A percentile compares a stretch with the other conserved stretches of the same genome.
Conservation (phyloP, 768 basidiomycete species). For the Russula dissimulans region DNA sequence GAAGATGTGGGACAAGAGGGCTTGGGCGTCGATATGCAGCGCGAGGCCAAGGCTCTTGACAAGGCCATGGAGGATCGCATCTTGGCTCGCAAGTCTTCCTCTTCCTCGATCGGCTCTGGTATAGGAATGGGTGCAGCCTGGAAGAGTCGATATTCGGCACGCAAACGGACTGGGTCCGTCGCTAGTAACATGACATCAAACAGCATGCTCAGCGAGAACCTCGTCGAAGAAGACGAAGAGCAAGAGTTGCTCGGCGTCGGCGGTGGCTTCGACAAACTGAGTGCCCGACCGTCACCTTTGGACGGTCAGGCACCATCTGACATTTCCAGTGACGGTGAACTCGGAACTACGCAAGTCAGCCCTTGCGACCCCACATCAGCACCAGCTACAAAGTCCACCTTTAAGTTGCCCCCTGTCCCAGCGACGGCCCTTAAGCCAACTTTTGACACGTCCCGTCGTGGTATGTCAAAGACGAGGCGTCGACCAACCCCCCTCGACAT, state of each 20-base stretch:
- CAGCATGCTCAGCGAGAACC: slow-evolving; percentile 69
- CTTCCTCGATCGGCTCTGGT: slow-evolving; percentile 54
- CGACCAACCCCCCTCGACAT: slow-evolving; percentile 53
- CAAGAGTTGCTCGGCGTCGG: slow-evolving; percentile 59
- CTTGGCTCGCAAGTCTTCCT: slow-evolving; percentile 62
- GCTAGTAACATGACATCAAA: slow-evolving; percentile 60
- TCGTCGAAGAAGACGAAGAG: slow-evolving; percentile 79
- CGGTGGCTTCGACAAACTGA: slow-evolving; percentile 45
- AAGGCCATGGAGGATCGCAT: slow-evolving; percentile 82
- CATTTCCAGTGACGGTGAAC: slow-evolving; percentile 24
- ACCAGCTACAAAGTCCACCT: slow-evolving; percentile 15
- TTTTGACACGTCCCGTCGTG: slow-evolving; percentile 33
- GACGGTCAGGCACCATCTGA: slow-evolving; percentile 25
- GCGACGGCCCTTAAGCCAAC: slow-evolving; percentile 45
- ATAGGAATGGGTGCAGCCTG: slow-evolving; percentile 60
- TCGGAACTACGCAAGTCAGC: slow-evolving; percentile 3
- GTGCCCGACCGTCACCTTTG: slow-evolving; percentile 27
- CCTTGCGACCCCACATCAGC: slow-evolving; percentile 8
- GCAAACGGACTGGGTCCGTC: slow-evolving; percentile 65
- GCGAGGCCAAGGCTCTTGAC: slow-evolving; percentile 75
- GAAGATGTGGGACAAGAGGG: slow-evolving; percentile 45
- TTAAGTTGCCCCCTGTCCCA: slow-evolving; percentile 25
- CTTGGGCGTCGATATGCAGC: slow-evolving; percentile 41
- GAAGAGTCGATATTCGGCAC: slow-evolving; percentile 52
- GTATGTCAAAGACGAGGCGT: slow-evolving; percentile 40